phyloP scores from a whole-genome alignment of 306 rosid species.

The Cucumis hystrix region DNA sequence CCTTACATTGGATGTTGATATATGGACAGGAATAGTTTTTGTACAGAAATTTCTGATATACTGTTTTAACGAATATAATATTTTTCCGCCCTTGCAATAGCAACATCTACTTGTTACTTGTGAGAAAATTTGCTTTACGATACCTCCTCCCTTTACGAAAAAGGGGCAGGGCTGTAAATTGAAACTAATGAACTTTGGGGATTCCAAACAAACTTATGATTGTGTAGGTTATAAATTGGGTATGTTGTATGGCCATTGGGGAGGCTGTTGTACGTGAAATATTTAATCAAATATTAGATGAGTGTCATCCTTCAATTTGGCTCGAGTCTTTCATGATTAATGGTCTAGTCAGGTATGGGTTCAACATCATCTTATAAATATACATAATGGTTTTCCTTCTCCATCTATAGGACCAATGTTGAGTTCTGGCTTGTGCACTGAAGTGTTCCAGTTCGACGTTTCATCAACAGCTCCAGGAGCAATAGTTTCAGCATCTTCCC shows the following conservation, averaged over 20 bases:
- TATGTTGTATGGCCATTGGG: neutral
- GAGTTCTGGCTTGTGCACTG: conserved; percentile 97
- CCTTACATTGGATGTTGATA: neutral
- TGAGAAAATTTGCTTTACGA: neutral
- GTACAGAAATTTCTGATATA: neutral
- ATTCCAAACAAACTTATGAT: neutral
- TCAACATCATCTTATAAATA: neutral
- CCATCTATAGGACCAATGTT: conserved; percentile 68
- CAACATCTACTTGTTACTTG: neutral
- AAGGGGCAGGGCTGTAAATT: neutral
- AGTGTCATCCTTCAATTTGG: neutral
- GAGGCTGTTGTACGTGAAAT: neutral
- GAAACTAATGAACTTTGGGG: neutral
- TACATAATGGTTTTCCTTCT: conserved; percentile 11
- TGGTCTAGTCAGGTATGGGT: neutral
- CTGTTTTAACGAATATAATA: neutral
- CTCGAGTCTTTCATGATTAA: neutral
- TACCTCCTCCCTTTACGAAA: neutral
- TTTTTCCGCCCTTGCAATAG: neutral
- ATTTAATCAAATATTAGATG: neutral
- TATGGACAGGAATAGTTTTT: neutral
- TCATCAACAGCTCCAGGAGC: conserved; percentile 69
- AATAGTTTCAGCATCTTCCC: conserved; percentile 70
- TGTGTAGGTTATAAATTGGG: neutral
- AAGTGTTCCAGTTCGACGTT: conserved; percentile 85